Percentiles rank a stretch among this genome's conserved stretches.
Evolutionary conservation across 805 yeast species (phyloP).

Genomic region (Torulaspora microellipsoides): DNA sequence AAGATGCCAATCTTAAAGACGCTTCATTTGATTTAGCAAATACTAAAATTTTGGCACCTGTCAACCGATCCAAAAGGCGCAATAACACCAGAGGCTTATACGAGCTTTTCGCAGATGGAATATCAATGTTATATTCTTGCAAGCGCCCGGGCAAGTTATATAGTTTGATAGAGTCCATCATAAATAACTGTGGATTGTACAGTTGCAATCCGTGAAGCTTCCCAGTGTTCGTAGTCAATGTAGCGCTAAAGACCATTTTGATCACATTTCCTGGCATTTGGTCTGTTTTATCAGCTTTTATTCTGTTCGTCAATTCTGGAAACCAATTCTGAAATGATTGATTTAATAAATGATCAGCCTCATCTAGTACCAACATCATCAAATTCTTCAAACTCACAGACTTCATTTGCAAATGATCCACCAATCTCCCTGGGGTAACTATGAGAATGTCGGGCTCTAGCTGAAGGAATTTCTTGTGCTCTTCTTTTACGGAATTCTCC

Average conservation of each 20-base stretch:
- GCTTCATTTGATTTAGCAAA: conserved; percentile 60
- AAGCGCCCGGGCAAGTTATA: conserved; percentile 57
- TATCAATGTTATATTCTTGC: conserved; percentile 38
- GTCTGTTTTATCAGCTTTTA: conserved; percentile 35
- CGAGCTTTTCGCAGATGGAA: conserved; percentile 38
- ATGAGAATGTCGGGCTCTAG: conserved; percentile 63
- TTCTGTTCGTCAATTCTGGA: conserved; percentile 43
- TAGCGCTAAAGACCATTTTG: conserved; percentile 84
- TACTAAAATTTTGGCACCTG: conserved; percentile 21
- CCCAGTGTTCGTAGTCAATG: conserved; percentile 89
- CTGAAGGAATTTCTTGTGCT: conserved; percentile 44
- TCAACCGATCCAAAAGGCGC: conserved; percentile 40
- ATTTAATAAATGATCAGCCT: conserved; percentile 75
- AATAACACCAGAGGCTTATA: conserved; percentile 73
- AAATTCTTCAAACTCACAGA: conserved; percentile 48
- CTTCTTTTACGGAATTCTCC: conserved; percentile 57
- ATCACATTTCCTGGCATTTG: conserved; percentile 39
- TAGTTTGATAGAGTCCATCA: conserved; percentile 63
- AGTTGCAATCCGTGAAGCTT: conserved; percentile 70
- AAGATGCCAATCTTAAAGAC: conserved; percentile 68
- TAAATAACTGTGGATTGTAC: conserved; percentile 58
- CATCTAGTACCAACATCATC: conserved; percentile 67
- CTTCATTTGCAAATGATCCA: conserved; percentile 55
- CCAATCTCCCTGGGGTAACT: conserved; percentile 75
- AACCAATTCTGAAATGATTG: conserved; percentile 95